Evolutionary conservation across 2,329 filamentous ascomycete genomes (phyloP).

Genomic region (Eutypella sp.): DNA sequence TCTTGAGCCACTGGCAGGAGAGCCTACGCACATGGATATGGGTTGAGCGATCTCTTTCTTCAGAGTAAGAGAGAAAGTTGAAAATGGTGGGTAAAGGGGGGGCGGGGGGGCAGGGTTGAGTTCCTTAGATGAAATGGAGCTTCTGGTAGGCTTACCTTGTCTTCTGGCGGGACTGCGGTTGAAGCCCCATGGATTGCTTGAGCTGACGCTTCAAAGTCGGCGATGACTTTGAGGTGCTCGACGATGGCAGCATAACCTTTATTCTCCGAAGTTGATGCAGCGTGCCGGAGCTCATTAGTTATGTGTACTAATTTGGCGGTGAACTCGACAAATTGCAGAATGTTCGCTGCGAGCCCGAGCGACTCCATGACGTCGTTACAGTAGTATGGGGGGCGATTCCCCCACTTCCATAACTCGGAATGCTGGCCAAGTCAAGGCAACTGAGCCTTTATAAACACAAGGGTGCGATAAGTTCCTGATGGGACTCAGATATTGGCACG

Average conservation of each 20-base stretch:
- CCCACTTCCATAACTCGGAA: too few relatives aligned
- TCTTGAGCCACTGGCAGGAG: slow-evolving; percentile 10
- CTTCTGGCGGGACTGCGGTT: slow-evolving; percentile 4
- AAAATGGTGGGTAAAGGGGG: too few relatives aligned
- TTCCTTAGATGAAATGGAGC: neutral
- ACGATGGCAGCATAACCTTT: slow-evolving; percentile 8
- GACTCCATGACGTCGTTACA: slow-evolving; percentile 15
- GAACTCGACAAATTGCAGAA: slow-evolving; percentile 15
- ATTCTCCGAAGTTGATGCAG: slow-evolving; percentile 13
- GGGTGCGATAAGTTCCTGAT: too few relatives aligned
- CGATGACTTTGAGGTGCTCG: slow-evolving; percentile 8
- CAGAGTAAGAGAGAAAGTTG: too few relatives aligned
- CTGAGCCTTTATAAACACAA: too few relatives aligned
- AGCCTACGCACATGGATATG: slow-evolving; percentile 2
- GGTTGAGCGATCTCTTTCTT: too few relatives aligned
- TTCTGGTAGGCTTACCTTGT: slow-evolving; percentile 4
- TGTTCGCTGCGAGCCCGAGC: slow-evolving; percentile 17
- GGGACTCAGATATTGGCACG: too few relatives aligned
- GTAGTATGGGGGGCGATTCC: neutral
- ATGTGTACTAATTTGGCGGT: slow-evolving; percentile 9
- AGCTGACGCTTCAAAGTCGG: slow-evolving; percentile 9
- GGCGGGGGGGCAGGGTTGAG: neutral
- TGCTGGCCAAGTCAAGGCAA: too few relatives aligned
- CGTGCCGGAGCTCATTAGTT: slow-evolving; percentile 11
- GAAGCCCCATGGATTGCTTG: slow-evolving; percentile 9